Base-by-base conservation (phyloP, 306 rosid genomes). In the Begonia masoniana region DNA sequence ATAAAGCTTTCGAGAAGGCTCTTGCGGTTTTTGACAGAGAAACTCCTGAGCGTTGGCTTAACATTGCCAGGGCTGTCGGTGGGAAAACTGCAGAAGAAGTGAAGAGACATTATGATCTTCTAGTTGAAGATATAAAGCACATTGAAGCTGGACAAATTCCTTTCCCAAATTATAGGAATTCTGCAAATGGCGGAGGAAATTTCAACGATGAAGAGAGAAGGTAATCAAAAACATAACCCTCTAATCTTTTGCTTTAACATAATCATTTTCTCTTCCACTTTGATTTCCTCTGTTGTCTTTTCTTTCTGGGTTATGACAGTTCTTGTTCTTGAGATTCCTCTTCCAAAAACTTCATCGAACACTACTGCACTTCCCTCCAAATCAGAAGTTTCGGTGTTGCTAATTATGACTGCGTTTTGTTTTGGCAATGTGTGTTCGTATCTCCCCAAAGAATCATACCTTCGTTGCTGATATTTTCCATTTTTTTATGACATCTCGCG, bases 1-100 rank as follows among this genome's bases (percentile, higher is more conserved):
- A 86, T 57, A 91, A 91, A 52, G 92, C 94, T 63, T 91, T 91
- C 55, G 99, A 91, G 60, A 79, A 70, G 82, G 99, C 99, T 17
- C 67, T 91, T 31, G 99, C 99, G 12, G 71, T 79, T 21, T 86
- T 71, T 43, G 96, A 91, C 73, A 83, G 77, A 70, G 99, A 86
- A 68, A 91, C 96, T 31, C 87, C 96, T 1, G 96, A 91, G 61
- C 88, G 96, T 57, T 91, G 96, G 96, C 60, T 71, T 75, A 83
- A 91, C 63, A 83, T 91, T 41, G 96, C 99, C 36, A 79, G 68
- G 65, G 96, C 94, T 14, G 93, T 86, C 15, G 94, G 92, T 10
- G 82, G 83, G 1, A 91, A 91, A 70, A 83, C 99, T 15, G 65
- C 84, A 0, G 96, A 91, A 52, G 86, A 91, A 62, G 94, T 86